These are phyloP conservation scores for Aspergillus spinulosporus DNA, from an alignment of 2,329 filamentous ascomycete species.

Conservation along the genomic window DNA sequence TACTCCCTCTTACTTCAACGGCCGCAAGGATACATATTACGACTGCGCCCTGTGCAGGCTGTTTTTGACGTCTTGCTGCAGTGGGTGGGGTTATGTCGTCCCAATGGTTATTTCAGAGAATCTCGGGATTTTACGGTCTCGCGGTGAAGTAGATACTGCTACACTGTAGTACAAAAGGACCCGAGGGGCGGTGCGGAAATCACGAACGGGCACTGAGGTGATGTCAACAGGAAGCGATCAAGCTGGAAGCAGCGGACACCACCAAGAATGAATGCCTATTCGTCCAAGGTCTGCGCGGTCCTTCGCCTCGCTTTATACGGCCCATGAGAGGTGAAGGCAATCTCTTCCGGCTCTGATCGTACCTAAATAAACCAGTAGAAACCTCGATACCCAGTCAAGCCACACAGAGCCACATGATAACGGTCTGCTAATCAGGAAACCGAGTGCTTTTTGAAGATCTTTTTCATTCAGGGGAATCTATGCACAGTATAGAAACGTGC, in stretches of 20 bases:
- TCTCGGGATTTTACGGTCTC: no score
- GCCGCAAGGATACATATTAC: no score
- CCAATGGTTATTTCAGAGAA: no score
- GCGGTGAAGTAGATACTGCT: no score
- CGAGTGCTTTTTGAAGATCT: conserved; percentile 37
- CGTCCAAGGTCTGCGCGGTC: not conserved
- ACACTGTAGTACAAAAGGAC: no score
- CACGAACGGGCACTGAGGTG: not conserved
- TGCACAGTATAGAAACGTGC: conserved; percentile 43
- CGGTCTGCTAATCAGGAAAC: conserved; percentile 21
- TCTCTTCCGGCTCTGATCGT: not conserved
- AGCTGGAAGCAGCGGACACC: not conserved
- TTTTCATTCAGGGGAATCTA: conserved; percentile 48
- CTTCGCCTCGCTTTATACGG: not conserved
- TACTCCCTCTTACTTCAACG: no score
- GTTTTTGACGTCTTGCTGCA: no score
- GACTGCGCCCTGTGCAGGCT: no score
- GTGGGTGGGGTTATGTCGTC: no score
- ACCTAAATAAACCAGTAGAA: not conserved
- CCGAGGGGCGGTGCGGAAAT: no score
- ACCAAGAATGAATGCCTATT: not conserved
- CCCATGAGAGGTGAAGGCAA: not conserved
- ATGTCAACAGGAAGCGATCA: not conserved
- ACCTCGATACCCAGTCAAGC: no score
- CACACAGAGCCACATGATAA: not conserved